These are phyloP conservation scores for Ascochyta viciae-villosae DNA, from an alignment of 2,329 filamentous ascomycete genomes.

Conservation along the genomic window DNA sequence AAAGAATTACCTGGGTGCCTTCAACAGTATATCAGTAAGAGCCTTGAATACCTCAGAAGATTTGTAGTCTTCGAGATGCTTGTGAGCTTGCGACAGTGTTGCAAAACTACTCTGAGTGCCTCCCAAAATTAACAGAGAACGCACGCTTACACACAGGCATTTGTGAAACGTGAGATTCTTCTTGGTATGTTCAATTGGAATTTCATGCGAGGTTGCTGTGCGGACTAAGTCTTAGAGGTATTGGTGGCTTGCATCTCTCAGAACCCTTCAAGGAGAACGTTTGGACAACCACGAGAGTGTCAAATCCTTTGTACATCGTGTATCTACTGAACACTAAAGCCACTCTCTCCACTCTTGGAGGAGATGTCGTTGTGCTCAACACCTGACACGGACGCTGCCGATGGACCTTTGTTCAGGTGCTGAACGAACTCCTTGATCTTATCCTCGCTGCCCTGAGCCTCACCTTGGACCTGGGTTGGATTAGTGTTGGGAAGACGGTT, in stretches of 20 bases:
- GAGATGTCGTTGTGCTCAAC: constrained; percentile 74
- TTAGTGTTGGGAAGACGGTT: constrained; percentile 13
- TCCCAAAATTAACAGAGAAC: no score
- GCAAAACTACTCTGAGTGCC: no score
- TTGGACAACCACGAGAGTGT: neutral
- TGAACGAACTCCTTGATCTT: constrained; percentile 73
- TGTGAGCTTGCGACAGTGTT: no score
- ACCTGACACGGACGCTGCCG: constrained; percentile 73
- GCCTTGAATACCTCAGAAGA: no score
- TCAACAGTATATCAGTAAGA: no score
- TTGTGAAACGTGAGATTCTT: no score
- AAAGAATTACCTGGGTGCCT: no score
- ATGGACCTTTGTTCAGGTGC: constrained; percentile 77
- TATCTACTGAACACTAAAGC: constrained; percentile 57
- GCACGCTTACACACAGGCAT: no score
- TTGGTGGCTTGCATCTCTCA: neutral
- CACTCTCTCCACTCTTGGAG: constrained; percentile 69
- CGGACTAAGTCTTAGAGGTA: neutral
- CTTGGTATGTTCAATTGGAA: neutral
- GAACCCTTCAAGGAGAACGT: neutral
- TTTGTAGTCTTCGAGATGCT: no score
- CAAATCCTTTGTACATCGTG: neutral
- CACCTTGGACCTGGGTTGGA: constrained; percentile 76
- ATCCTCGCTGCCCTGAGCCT: constrained; percentile 78
- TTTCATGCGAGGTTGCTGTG: neutral